These are phyloP conservation scores for Phytophthora hibernalis DNA, from an alignment of 352 stramenopile genomes.

Conservation along the genomic window DNA sequence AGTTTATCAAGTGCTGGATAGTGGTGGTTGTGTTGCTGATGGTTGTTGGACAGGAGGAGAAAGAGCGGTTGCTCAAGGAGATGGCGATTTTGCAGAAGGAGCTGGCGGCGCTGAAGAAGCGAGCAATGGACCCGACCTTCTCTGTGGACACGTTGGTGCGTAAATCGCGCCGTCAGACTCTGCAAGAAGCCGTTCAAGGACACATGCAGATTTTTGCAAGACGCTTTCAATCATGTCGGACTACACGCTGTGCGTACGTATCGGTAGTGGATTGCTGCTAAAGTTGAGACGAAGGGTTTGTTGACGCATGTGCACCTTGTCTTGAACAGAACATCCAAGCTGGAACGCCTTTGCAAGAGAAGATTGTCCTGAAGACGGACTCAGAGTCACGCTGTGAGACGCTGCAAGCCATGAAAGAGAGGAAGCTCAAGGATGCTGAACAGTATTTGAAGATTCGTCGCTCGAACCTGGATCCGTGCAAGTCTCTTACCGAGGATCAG, in stretches of 20 bases:
- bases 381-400: constrained; percentile 14
- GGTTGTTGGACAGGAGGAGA: constrained; percentile 36
- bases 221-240: constrained; percentile 38
- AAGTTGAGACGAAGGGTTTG: background rate
- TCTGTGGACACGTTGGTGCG: constrained; percentile 16
- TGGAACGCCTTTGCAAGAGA: constrained; percentile 39
- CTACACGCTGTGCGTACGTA: constrained; percentile 42
- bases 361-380: constrained; percentile 34
- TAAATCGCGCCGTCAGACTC: constrained; percentile 17
- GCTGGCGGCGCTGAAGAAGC: constrained; percentile 41
- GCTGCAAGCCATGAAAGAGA: constrained; percentile 30
- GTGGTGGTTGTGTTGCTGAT: constrained; percentile 3
- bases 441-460: constrained; percentile 42
- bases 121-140: constrained; percentile 18
- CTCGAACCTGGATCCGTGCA: constrained; percentile 30
- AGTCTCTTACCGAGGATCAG: constrained; percentile 41
- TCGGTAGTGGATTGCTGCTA: background rate
- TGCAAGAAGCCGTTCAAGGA: constrained; percentile 24
- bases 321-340: constrained; percentile 32
- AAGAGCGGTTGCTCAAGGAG: constrained; percentile 34
- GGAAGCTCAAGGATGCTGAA: constrained; percentile 35
- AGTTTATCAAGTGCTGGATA: background rate
- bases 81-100: constrained; percentile 35
- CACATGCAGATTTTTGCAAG: constrained; percentile 35
- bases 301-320: background rate